A percentile compares a stretch with the other conserved stretches of the same genome.
Conservation (phyloP, 1,284 basidiomycete species). For the Ceratobasidium sp. region DNA sequence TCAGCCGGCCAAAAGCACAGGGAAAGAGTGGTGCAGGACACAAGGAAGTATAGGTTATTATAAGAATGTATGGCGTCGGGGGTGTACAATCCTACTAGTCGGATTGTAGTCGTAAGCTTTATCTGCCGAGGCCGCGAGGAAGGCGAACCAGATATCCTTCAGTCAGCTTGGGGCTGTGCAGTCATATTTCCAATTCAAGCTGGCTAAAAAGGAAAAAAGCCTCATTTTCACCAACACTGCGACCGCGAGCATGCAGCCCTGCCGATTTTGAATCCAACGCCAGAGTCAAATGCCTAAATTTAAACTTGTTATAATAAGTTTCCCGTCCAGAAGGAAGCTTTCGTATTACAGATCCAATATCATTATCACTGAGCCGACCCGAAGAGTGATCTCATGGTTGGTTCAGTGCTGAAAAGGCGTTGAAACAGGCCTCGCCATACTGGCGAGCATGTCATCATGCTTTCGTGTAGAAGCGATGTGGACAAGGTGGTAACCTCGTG, state of each 20-base stretch:
- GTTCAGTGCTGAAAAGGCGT: conserved; percentile 9
- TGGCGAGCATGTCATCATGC: not conserved
- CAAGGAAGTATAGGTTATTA: not conserved
- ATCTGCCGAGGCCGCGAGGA: conserved; percentile 17
- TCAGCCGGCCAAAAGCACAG: not conserved
- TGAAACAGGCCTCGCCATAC: not conserved
- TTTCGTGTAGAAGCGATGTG: not conserved
- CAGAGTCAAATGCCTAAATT: too few relatives aligned
- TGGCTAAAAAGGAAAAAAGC: conserved; percentile 8
- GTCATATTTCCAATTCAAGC: not conserved
- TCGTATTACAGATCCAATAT: not conserved
- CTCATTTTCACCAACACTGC: conserved; percentile 18
- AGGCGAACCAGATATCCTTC: not conserved
- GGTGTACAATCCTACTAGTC: conserved; percentile 15
- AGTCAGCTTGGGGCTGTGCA: not conserved
- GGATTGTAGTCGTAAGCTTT: conserved; percentile 17
- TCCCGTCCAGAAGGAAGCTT: too few relatives aligned
- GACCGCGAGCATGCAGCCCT: not conserved
- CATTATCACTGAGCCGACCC: not conserved
- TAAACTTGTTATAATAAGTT: too few relatives aligned
- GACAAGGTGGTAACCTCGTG: not conserved
- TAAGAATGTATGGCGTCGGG: conserved; percentile 1
- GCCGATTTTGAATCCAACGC: too few relatives aligned
- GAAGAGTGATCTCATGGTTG: not conserved
- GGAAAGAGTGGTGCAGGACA: not conserved